Base-by-base conservation (phyloP, 1,139 yeast species). In the Trichomonascaceae sp. region DNA sequence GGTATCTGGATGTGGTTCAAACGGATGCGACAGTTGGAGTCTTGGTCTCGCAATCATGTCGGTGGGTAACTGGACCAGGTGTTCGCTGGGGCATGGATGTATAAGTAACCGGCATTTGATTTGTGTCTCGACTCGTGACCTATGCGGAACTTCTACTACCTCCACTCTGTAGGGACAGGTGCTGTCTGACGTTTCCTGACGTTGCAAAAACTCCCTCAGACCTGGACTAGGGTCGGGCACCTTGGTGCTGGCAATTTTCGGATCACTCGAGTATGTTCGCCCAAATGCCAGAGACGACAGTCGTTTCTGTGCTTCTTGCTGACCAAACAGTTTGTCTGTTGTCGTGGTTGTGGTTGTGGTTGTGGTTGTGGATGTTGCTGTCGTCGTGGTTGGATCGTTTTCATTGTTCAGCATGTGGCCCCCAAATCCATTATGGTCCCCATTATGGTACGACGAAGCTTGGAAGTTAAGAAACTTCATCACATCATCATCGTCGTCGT, bases 121-220 rank as follows among this genome's bases (percentile, higher is more conserved):
- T 57, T 85, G 96, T 13, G 94, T 85, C 55, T 85, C 96, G 5
- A 85, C 96, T 46, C 96, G 68, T 9, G 94, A 81, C 47, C 72
- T 76, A 11, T 69, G 58, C 1, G 94, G 95, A 28, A 82, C 58
- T 34, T 74, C 78, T 20, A 11, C 23, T 11, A 20, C 23, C 6
- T 20, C 11, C 23, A 20, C n/a, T 20, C 23, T 20, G 23, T 11
- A 20, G 23, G 6, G 23, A 20, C 6, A 5, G 65, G 56, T 1
- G 84, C 60, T 16, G 29, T 31, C 35, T 9, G 32, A 18, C 13
- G 34, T 33, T 20, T 8, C 11, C 23, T 11, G 11, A 6, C 11
- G 6, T 11, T 20, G 23, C 23, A 11, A 20, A 20, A 8, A 20
- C 23, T 20, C 23, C 6, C 23, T 20, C 9, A 20, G 23, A 11